A percentile compares a stretch with the other conserved stretches of the same genome.
These are phyloP conservation scores for Erythrobasidium hasegawianum DNA, from an alignment of 1,284 basidiomycete genomes.

Conservation along the genomic window DNA sequence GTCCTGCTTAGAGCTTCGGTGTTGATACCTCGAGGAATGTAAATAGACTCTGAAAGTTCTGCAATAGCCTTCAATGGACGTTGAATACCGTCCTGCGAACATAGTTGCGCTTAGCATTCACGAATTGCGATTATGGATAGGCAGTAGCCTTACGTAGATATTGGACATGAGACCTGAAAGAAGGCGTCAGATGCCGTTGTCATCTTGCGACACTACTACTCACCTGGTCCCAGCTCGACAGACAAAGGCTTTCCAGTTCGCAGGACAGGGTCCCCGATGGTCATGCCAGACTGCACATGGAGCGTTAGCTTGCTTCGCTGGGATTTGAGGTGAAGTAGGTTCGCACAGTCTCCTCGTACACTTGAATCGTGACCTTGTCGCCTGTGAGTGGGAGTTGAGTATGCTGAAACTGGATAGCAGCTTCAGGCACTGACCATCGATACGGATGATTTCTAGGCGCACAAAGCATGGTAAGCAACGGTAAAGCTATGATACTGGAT, in stretches of 20 bases:
- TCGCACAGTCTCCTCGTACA: slow-evolving; percentile 98
- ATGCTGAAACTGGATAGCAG: neutral
- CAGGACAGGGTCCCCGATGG: slow-evolving; percentile 95
- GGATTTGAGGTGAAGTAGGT: slow-evolving; percentile 46
- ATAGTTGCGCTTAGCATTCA: neutral
- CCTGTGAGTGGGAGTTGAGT: slow-evolving; percentile 41
- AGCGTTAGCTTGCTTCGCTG: neutral
- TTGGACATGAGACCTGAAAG: slow-evolving; percentile 88
- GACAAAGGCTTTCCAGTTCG: slow-evolving; percentile 95
- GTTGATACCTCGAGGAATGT: slow-evolving; percentile 97
- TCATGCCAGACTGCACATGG: slow-evolving; percentile 55
- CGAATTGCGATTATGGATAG: slow-evolving; percentile 16
- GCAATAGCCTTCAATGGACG: slow-evolving; percentile 88
- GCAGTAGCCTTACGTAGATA: slow-evolving; percentile 70
- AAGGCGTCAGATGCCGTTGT: neutral
- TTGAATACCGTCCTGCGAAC: slow-evolving; percentile 67
- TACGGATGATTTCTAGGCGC: slow-evolving; percentile 86
- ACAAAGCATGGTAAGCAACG: slow-evolving; percentile 24
- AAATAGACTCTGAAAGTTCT: slow-evolving; percentile 94
- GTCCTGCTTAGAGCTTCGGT: slow-evolving; percentile 88
- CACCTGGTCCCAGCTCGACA: slow-evolving; percentile 95
- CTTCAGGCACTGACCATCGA: slow-evolving; percentile 57
- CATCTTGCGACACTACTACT: slow-evolving; percentile 28
- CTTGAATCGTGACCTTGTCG: slow-evolving; percentile 97
- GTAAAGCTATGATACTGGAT: neutral